Evolutionary conservation across 1,284 basidiomycete species (phyloP), one percentile per base, ranked within the genome.

Genomic region (Cerrena zonata): DNA sequence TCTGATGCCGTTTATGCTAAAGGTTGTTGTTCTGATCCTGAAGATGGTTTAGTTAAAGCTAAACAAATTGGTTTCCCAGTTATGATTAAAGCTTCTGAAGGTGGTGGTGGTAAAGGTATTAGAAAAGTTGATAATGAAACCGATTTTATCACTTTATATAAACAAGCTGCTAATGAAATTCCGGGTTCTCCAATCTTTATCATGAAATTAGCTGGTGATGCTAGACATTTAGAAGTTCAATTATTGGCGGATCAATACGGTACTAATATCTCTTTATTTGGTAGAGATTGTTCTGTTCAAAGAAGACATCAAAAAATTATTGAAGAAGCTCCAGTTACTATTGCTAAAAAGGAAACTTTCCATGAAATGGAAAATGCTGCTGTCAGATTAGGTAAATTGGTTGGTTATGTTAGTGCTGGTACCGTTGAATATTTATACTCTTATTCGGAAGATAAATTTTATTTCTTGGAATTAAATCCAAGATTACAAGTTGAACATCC

Each of bases 251-350:
- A 99, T 74, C 96, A 99, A 71, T 99, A 99, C 69, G 96, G 96
- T 53, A 97, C 97, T 69, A 96, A 95, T 34, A 99, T 99, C 64
- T 98, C 94, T 49, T 80, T 99, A 50, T 99, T 99, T 64, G 96
- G 96, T 62, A 94, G 96, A 68, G 96, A 99, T 70, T 99, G 96
- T 70, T 99, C 96, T 51, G 96, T 99, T 45, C 96, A 99, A 73
- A 90, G 96, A 62, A 91, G 96, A 58, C 96, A 99, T 72, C 96
- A 99, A 70, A 99, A 99, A 78, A 99, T 99, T 61, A 99, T 99
- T 55, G 96, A 99, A 72, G 96, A 99, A 70, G 96, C 96, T 7
- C 96, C 96, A 23, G 95, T 99, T 47, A 98, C 95, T 19, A 98
- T 99, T 58, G 96, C 96, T 18, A 87, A 84, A 62, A 86, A 83